Base-by-base conservation (phyloP, 768 basidiomycete genomes). In the Boletus edulis region DNA sequence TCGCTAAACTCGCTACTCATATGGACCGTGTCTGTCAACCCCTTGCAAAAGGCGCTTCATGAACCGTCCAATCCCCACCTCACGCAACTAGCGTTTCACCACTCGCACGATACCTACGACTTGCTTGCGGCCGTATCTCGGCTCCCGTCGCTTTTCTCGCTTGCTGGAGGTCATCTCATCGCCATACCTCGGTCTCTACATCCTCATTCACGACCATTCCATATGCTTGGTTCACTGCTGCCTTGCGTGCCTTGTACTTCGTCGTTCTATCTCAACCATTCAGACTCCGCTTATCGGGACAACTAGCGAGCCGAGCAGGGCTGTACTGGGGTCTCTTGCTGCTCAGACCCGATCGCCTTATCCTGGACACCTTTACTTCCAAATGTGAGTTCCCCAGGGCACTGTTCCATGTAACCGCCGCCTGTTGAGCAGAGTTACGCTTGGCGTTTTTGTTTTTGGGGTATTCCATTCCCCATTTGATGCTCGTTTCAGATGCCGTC, bases 221-320 rank as follows among this genome's bases (percentile, higher is more conserved):
- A n/a, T 15, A 14, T 34, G 6, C 10, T 8, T 5, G 14, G 9
- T 22, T 20, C 14, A 2, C 17, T 18, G 14, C 13, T 37, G 13
- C 44, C 13, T 17, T 12, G 2, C 11, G 14, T 40, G 29, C 17
- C 18, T 22, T 24, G 27, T 49, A 32, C 39, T n/a, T 17, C 20
- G 18, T 39, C n/a, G 35, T 31, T 24, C 13, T 47, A n/a, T 27
- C 29, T 10, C 22, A 24, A 2, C 2, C 20, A 29, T 65, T 65
- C 48, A 35, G 31, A 60, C 54, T 58, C 63, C 66, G 65, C 50
- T 35, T 45, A 27, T 35, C 46, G 31, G 18, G 27, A 11, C 49
- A 4, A n/a, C 6, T 39, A 31, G 24, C 15, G 34, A 35, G 12
- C 6, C 34, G 12, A 11, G 12, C 13, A 1, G 27, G 27, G 14